Evolutionary conservation across 83 land plant species (phyloP), one percentile per base, ranked within the genome.

Genomic region (Thuja plicata): DNA sequence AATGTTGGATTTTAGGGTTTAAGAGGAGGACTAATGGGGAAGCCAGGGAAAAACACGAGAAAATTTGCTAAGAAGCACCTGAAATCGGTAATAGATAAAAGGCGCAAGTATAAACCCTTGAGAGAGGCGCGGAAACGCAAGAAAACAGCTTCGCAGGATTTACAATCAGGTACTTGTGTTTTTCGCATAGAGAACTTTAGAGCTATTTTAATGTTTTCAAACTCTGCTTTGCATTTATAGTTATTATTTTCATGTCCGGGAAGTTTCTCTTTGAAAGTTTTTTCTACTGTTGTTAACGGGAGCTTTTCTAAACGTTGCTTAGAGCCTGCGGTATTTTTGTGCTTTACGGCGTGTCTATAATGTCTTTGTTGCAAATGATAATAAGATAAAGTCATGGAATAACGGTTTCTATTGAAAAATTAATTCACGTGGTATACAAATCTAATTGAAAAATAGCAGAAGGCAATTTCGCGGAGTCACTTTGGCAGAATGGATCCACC

Each of bases 1-100:
- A 79, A 9, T 79, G 83, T 79, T 41, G 21, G 24, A 19, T 82
- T 13, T 32, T 30, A 48, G 60, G 86, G 60, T 84, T 84, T 0
- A 32, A 15, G 13, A 50, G 86, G 21, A 84, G 35, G 27, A 40
- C 52, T 3, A 30, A 84, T 84, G 86, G 86, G 55, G 60, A 84
- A 84, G 60, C 86, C 86, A 15, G 86, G 86, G 3, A 84, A 84
- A 45, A 84, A 32, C 30, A 84, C 86, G 32, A 84, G 57, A 55
- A 84, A 84, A 84, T 84, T 84, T 84, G 86, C 57, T 8, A 84
- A 52, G 60, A 84, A 84, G 55, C 86, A 84, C 55, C 24, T 84
- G 86, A 84, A 84, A 52, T 46, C 86, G 4, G 57, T 32, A 8
- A 84, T 84, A 48, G 86, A 84, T 1, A 84, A 84, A 48, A 84